phyloP scores from a whole-genome alignment of 208 protist species.

The Naegleria fowleri region DNA sequence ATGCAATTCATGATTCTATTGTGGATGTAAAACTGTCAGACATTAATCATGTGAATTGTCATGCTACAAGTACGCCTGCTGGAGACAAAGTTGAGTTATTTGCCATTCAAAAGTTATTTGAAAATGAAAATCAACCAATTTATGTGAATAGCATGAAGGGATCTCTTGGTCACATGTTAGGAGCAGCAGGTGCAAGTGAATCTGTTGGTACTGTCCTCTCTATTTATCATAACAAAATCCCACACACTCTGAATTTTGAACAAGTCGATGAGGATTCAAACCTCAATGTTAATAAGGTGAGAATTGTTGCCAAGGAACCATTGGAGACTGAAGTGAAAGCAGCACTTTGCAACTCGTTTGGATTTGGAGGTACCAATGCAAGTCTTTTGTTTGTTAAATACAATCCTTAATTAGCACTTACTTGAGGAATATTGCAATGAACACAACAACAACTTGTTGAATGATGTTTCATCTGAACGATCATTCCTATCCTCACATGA shows the following conservation, averaged over 20 bases:
- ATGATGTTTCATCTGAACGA: no score
- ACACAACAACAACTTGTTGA: no score
- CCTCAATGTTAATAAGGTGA: constrained; percentile 34
- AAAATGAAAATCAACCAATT: not conserved
- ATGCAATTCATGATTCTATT: constrained; percentile 65
- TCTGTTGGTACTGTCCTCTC: constrained; percentile 73
- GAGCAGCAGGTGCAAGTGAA: constrained; percentile 89
- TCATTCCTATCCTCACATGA: no score
- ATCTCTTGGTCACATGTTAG: constrained; percentile 88
- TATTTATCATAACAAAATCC: constrained; percentile 59
- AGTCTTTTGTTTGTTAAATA: not conserved
- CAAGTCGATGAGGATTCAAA: constrained; percentile 36
- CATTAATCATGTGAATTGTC: constrained; percentile 85
- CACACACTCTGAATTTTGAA: constrained; percentile 81
- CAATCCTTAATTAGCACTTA: not conserved
- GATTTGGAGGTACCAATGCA: constrained; percentile 90
- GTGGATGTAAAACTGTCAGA: constrained; percentile 42
- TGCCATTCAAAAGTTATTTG: constrained; percentile 33
- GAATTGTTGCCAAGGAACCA: not conserved
- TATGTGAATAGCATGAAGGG: constrained; percentile 3
- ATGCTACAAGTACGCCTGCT: constrained; percentile 90
- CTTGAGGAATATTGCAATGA: no score
- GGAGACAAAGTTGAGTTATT: constrained; percentile 83
- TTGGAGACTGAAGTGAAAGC: constrained; percentile 38
- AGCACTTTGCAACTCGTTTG: constrained; percentile 87